Evolutionary conservation across 768 basidiomycete species (phyloP).

Genomic region (Tephrocybe sp.): DNA sequence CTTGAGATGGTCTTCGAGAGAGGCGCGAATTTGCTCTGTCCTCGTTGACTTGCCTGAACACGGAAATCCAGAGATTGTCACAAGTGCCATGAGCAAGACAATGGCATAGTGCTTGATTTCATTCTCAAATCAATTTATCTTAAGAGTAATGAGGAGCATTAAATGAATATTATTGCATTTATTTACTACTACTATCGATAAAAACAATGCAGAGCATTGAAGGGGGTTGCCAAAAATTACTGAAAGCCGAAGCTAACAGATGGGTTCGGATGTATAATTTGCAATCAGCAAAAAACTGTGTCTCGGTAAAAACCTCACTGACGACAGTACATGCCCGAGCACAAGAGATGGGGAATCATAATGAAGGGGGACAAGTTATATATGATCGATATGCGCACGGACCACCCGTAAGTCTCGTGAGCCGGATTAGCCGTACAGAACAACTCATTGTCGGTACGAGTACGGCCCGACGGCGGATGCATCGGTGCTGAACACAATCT

Average conservation of each 20-base stretch:
- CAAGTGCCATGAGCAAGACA: conserved; percentile 72
- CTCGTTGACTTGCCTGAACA: conserved; percentile 84
- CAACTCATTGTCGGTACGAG: too few relatives aligned
- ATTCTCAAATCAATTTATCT: too few relatives aligned
- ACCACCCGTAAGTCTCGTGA: conserved; percentile 34
- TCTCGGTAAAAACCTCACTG: conserved; percentile 96
- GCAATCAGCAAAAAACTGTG: conserved; percentile 96
- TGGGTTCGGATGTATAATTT: conserved; percentile 97
- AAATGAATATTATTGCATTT: too few relatives aligned
- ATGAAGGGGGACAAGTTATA: conserved; percentile 34
- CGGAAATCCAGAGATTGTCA: conserved; percentile 89
- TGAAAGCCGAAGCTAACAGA: conserved; percentile 85
- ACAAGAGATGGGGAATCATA: conserved; percentile 69
- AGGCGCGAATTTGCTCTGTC: conserved; percentile 58
- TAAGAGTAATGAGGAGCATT: too few relatives aligned
- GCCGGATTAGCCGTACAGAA: too few relatives aligned
- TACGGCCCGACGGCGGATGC: too few relatives aligned
- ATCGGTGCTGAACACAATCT: not conserved
- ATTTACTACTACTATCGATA: conserved; percentile 15
- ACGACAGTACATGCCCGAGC: conserved; percentile 94
- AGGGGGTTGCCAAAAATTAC: conserved; percentile 82
- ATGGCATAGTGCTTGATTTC: not conserved
- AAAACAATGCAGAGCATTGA: conserved; percentile 23
- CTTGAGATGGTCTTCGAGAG: conserved; percentile 53
- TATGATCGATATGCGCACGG: conserved; percentile 47